Conservation (phyloP, 371 early-diverging fungal species). For the Syncephalastrum contaminatum region DNA sequence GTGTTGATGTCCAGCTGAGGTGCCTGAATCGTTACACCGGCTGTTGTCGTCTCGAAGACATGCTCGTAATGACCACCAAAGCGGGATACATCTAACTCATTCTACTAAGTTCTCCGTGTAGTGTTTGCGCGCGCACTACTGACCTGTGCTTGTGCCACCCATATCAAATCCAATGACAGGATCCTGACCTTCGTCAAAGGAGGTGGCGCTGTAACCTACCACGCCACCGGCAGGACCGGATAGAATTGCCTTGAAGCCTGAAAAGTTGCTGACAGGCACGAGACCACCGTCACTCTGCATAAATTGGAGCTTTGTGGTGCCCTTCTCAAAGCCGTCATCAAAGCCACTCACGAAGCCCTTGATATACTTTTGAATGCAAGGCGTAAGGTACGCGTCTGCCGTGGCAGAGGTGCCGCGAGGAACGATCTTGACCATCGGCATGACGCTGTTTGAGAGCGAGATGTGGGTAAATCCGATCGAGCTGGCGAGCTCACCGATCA, state of each 20-base stretch:
- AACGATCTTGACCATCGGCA: constrained; percentile 94
- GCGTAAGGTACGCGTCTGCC: constrained; percentile 94
- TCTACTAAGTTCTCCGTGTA: too few relatives aligned
- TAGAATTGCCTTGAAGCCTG: constrained; percentile 88
- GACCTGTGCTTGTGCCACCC: constrained; percentile 90
- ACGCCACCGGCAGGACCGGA: constrained; percentile 97
- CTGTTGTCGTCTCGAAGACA: constrained; percentile 92
- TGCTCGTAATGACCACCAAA: constrained; percentile 91
- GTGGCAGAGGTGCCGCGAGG: constrained; percentile 90
- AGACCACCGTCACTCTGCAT: constrained; percentile 98
- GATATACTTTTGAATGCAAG: constrained; percentile 84
- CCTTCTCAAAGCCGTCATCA: constrained; percentile 62
- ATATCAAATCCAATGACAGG: constrained; percentile 96
- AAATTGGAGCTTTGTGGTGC: constrained; percentile 79
- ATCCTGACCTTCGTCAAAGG: constrained; percentile 54
- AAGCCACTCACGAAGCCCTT: constrained; percentile 85
- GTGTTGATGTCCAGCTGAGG: constrained; percentile 97
- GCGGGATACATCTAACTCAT: constrained; percentile 78
- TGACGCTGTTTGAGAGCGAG: constrained; percentile 79
- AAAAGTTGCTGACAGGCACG: constrained; percentile 78
- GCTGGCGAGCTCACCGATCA: constrained; percentile 68
- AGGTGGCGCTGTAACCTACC: constrained; percentile 89
- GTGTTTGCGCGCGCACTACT: neutral
- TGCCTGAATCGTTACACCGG: constrained; percentile 93
- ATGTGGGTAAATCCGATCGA: constrained; percentile 83